phyloP scores from a whole-genome alignment of 1,139 yeast genomes.

The Debaryomycetaceae sp. region DNA sequence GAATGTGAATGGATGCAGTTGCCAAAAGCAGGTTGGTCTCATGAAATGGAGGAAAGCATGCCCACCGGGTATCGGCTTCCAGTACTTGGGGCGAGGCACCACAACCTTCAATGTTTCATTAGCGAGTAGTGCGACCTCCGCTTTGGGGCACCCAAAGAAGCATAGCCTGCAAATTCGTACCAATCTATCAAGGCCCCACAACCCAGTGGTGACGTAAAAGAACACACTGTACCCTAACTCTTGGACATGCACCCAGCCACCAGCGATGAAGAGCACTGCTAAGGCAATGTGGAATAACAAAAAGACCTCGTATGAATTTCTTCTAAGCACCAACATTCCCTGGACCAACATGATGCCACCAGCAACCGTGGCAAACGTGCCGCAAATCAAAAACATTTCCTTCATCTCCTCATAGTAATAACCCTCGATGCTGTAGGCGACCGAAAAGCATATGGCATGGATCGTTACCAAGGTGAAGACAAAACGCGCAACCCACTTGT shows the following conservation, averaged over 20 bases:
- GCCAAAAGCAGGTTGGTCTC: slow-evolving; percentile 51
- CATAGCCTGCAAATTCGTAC: slow-evolving; percentile 19
- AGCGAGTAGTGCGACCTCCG: slow-evolving; percentile 45
- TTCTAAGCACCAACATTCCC: slow-evolving; percentile 25
- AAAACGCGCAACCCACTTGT: slow-evolving; percentile 56
- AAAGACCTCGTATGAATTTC: slow-evolving; percentile 43
- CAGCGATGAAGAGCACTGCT: slow-evolving; percentile 37
- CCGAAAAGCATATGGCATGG: slow-evolving; percentile 29
- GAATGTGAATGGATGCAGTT: slow-evolving; percentile 64
- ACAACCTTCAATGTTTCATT: slow-evolving; percentile 33
- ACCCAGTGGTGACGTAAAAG: slow-evolving; percentile 15
- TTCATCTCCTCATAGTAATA: slow-evolving; percentile 7
- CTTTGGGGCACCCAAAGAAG: slow-evolving; percentile 38
- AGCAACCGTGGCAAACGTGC: slow-evolving; percentile 41
- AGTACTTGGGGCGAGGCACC: slow-evolving; percentile 14
- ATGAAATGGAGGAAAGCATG: slow-evolving; percentile 52
- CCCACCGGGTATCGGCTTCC: slow-evolving; percentile 35
- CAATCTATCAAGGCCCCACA: slow-evolving; percentile 29
- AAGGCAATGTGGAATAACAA: slow-evolving; percentile 37
- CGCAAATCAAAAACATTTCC: slow-evolving; percentile 46
- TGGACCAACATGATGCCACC: slow-evolving; percentile 36
- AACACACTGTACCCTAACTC: slow-evolving; percentile 14
- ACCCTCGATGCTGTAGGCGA: slow-evolving; percentile 14
- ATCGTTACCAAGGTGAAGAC: slow-evolving; percentile 33
- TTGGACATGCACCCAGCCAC: slow-evolving; percentile 41